A percentile compares a stretch with the other conserved stretches of the same genome.
These are phyloP conservation scores for Hanseniaspora pseudoguilliermondii DNA, from an alignment of 805 yeast genomes.

Conservation along the genomic window DNA sequence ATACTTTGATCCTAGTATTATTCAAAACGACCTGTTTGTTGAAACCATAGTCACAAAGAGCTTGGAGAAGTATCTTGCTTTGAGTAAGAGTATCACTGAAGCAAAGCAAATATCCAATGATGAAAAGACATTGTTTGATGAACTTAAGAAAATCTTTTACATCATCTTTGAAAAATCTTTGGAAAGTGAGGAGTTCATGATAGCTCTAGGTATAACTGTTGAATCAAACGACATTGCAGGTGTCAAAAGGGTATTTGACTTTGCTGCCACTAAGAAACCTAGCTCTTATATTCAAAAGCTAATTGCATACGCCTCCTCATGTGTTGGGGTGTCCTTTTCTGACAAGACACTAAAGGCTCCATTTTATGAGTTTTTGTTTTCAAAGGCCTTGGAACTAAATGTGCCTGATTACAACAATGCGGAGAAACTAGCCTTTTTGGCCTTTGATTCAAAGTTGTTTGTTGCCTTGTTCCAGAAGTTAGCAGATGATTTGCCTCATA, in stretches of 20 bases:
- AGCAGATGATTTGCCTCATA: slow-evolving; percentile 25
- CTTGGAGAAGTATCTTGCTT: slow-evolving; percentile 63
- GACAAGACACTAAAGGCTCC: slow-evolving; percentile 53
- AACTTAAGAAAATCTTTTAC: slow-evolving; percentile 61
- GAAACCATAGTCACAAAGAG: slow-evolving; percentile 92
- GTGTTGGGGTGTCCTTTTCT: slow-evolving; percentile 54
- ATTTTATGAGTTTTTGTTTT: slow-evolving; percentile 51
- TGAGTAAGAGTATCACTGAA: slow-evolving; percentile 36
- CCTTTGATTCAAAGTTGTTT: slow-evolving; percentile 66
- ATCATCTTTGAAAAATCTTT: slow-evolving; percentile 76
- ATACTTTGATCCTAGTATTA: slow-evolving; percentile 49
- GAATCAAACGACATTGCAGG: slow-evolving; percentile 81
- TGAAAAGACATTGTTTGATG: slow-evolving; percentile 38
- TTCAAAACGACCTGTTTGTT: slow-evolving; percentile 66
- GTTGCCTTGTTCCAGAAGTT: slow-evolving; percentile 40
- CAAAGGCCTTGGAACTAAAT: slow-evolving; percentile 42
- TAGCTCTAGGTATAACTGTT: slow-evolving; percentile 81
- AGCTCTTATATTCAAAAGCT: slow-evolving; percentile 45
- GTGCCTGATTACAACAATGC: slow-evolving; percentile 72
- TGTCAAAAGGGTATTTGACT: slow-evolving; percentile 44
- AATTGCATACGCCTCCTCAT: slow-evolving; percentile 62
- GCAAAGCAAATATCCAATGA: slow-evolving; percentile 24
- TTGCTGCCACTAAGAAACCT: slow-evolving; percentile 28
- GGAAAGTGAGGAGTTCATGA: slow-evolving; percentile 51
- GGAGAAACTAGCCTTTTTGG: slow-evolving; percentile 75